Base-by-base conservation (phyloP, 177 flowering plant species). In the Vitis hybrid region DNA sequence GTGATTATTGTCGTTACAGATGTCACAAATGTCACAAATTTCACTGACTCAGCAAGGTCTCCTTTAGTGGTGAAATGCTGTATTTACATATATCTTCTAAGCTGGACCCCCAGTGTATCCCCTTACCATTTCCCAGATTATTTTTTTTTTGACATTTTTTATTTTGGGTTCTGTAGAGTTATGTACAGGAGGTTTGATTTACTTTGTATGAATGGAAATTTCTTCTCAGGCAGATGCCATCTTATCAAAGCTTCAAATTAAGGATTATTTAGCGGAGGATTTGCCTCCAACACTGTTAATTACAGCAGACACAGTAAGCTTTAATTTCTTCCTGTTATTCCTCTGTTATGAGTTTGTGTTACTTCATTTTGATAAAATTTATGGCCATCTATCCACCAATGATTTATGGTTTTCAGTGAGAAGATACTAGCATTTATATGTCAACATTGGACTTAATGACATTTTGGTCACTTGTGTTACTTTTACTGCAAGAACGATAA, bases 281-380 rank as follows among this genome's bases (percentile, higher is more conserved):
- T 55, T 67, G 54, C 64, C 59, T 2, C 65, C 87, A 5, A 80
- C 86, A 52, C 70, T 87, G 65, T 70, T 87, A 55, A 80, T 87
- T 58, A 88, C 91, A 52, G 89, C 91, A 59, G 91, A 88, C 78
- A 84, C 89, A 62, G 91, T 86, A 86, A 69, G 85, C 66, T 68
- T 68, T 61, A 11, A 18, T 40, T 76, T 64, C 62, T 32, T 64
- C 5, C 32, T 57, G 12, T 17, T 71, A 18, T 70, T 45, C 7
- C 14, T 18, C 23, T 55, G 19, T 52, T 56, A 9, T 55, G n/a
- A 18, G 0, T 10, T 14, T 67, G 15, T 67, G 12, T 56, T 9
- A 18, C 19, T 30, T 66, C 13, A 54, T 10, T 18, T 18, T 59
- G 10, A 8, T 30, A 50, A 52, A 62, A 17, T 15, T 32, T 40